Conservation (phyloP, 129 eudicot species). For the Centaurea solstitialis region DNA sequence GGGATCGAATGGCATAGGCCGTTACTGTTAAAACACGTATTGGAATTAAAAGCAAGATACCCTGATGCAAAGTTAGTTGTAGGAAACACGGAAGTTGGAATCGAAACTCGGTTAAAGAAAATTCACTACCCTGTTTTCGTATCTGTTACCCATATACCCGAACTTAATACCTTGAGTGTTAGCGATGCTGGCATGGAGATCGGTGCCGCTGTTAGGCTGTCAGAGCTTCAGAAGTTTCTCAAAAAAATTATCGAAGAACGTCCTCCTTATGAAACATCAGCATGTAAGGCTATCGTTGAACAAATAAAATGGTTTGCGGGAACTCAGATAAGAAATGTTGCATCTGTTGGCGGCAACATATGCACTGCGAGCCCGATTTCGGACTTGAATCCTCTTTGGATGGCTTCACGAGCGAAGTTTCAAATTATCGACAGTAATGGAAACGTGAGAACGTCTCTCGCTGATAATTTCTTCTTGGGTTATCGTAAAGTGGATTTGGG, state of each 20-base stretch:
- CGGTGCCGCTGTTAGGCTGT: slow-evolving; percentile 82
- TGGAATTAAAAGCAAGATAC: slow-evolving; percentile 69
- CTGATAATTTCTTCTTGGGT: slow-evolving; percentile 80
- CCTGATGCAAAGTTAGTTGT: slow-evolving; percentile 86
- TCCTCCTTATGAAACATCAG: slow-evolving; percentile 58
- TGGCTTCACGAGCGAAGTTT: slow-evolving; percentile 84
- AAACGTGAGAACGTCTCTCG: slow-evolving; percentile 49
- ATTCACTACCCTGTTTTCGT: slow-evolving; percentile 74
- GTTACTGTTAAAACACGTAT: slow-evolving; percentile 53
- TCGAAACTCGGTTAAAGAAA: slow-evolving; percentile 84
- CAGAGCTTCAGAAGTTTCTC: slow-evolving; percentile 55
- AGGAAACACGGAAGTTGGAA: slow-evolving; percentile 94
- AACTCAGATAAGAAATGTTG: slow-evolving; percentile 89
- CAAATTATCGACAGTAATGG: slow-evolving; percentile 62
- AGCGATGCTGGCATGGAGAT: slow-evolving; percentile 86
- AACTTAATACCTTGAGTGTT: slow-evolving; percentile 55
- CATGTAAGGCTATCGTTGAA: slow-evolving; percentile 67
- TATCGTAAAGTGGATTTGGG: slow-evolving; percentile 88
- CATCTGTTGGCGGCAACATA: slow-evolving; percentile 95
- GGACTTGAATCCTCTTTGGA: slow-evolving; percentile 96
- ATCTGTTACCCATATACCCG: slow-evolving; percentile 75
- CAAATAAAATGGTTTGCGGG: slow-evolving; percentile 99
- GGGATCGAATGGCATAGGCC: slow-evolving; percentile 96
- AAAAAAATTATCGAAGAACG: slow-evolving; percentile 47
- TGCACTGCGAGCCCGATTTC: slow-evolving; percentile 99